Base-by-base conservation (phyloP, 495 filamentous ascomycete species). In the Aspergillus sclerotiicarbonarius region DNA sequence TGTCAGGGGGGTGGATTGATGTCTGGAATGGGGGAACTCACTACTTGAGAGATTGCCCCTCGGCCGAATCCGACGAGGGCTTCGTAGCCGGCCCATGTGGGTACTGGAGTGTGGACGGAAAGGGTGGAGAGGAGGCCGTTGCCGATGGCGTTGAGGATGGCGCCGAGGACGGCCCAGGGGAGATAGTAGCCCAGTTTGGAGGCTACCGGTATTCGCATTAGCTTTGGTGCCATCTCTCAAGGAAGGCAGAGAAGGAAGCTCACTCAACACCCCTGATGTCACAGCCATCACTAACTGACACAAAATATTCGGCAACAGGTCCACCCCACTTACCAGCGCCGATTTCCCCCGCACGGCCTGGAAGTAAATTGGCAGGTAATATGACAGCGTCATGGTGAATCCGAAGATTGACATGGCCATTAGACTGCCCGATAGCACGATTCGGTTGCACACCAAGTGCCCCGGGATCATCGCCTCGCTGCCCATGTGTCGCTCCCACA, bases 11-110 rank as follows among this genome's bases (percentile, higher is more conserved):
- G 8, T 9, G 25, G 16, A 8, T 33, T 19, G 20, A 32, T 16
- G 31, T n/a, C 21, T 13, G 43, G 32, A 20, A 25, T 13, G 21
- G 46, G 37, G 45, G 39, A 16, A 57, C 59, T 51, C 20, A 67
- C 77, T 20, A 78, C 57, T 55, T 82, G 78, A 45, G 79, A 58
- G 1, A 65, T 73, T 0, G 68, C 57, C 6, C 82, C 81, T 32
- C 72, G 73, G 12, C 78, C 80, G n/a, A 73, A 46, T 6, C 83
- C 82, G 6, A 69, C 66, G 8, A 86, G 63, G 25, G 80, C 71
- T 60, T 84, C 79, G 57, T 80, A 84, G 19, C 79, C 80, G 10
- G 84, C 71, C 76, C 80, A 82, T n/a, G 60, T 74, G 37, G 65
- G 74, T 0, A 71, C 52, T 0, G 65, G 31, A 7, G 80, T 82